Evolutionary conservation across 768 basidiomycete species (phyloP), one percentile per base, ranked within the genome.

Genomic region (Gautieria morchelliformis): DNA sequence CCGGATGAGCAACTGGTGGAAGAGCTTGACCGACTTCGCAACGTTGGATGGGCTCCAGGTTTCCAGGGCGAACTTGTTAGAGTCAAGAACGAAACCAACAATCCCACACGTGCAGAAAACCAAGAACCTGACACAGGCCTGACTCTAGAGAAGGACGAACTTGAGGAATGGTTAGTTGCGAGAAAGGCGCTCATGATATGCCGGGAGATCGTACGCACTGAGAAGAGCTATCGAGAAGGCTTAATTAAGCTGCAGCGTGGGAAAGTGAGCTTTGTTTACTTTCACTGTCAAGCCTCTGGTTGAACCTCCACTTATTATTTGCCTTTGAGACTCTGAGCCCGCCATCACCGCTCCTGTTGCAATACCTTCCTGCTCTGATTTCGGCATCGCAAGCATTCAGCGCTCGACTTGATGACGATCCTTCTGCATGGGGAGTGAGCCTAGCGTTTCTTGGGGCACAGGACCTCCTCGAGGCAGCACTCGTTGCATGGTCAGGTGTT

Each of bases 401-500:
- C n/a, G 68, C 67, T 19, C 68, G 69, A n/a, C 75, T 84, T 64
- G 74, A 79, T 35, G 73, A 75, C 45, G 83, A 86, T 54, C 85
- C 84, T 14, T 84, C 82, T 45, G 81, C 81, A 3, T 78, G 76
- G 72, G 85, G 85, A 9, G 78, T 86, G 32, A 78, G 82, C 11
- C 72, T 75, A 5, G 80, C 85, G 7, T 83, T 87, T 60, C 69
- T 85, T 24, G 68, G 74, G 0, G 72, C 70, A 49, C 76, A 82
- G 63, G 74, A 77, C 27, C 70, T 72, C n/a, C 65, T 86, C 20
- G 80, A 83, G 61, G 65, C 66, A 12, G 77, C 82, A 1, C 78
- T 85, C 59, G 75, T 83, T 48, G 71, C 74, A 1, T 87, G 83
- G 80, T 63, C 78, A 56, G 71, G 74, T 37, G 71, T 79, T 37